Evolutionary conservation across 139 green algal genomes (phyloP).

Genomic region (Chlamydomonas asymmetrica): DNA sequence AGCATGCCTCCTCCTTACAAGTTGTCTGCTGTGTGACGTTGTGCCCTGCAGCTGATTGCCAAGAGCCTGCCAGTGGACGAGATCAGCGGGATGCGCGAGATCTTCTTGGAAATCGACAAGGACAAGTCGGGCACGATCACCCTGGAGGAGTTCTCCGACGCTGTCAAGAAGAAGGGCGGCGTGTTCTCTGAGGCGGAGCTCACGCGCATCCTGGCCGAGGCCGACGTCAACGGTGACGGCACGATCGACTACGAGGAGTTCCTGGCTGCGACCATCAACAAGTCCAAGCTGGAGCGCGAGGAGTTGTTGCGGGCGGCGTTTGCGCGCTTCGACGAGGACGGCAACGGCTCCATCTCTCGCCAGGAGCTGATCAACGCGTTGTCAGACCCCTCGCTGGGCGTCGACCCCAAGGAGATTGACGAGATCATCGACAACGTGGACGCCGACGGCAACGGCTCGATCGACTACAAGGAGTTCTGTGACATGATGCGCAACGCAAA

Average conservation of each 20-base stretch:
- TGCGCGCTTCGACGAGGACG: slow-evolving; percentile 76
- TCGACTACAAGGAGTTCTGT: slow-evolving; percentile 84
- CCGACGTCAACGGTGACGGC: slow-evolving; percentile 77
- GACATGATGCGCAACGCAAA: slow-evolving; percentile 61
- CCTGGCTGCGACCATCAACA: slow-evolving; percentile 77
- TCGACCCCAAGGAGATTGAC: slow-evolving; percentile 33
- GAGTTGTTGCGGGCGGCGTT: slow-evolving; percentile 75
- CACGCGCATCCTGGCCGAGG: slow-evolving; percentile 35
- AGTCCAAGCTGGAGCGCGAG: slow-evolving; percentile 71
- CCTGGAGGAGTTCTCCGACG: slow-evolving; percentile 77
- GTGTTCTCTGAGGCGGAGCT: slow-evolving; percentile 35
- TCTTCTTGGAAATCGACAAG: slow-evolving; percentile 91
- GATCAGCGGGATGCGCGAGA: slow-evolving; percentile 85
- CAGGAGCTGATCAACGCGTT: slow-evolving; percentile 33
- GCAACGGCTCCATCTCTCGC: slow-evolving; percentile 65
- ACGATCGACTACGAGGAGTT: slow-evolving; percentile 91
- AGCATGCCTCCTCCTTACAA: no score
- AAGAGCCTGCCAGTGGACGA: slow-evolving; percentile 83
- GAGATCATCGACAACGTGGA: slow-evolving; percentile 68
- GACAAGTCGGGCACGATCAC: slow-evolving; percentile 93
- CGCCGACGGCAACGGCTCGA: slow-evolving; percentile 66
- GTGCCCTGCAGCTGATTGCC: slow-evolving; percentile 86
- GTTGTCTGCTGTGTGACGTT: no score
- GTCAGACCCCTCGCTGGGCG: slow-evolving; percentile 22
- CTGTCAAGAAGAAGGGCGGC: slow-evolving; percentile 45